phyloP scores from a whole-genome alignment of 2,329 filamentous ascomycete genomes.

The Aspergillus jensenii region DNA sequence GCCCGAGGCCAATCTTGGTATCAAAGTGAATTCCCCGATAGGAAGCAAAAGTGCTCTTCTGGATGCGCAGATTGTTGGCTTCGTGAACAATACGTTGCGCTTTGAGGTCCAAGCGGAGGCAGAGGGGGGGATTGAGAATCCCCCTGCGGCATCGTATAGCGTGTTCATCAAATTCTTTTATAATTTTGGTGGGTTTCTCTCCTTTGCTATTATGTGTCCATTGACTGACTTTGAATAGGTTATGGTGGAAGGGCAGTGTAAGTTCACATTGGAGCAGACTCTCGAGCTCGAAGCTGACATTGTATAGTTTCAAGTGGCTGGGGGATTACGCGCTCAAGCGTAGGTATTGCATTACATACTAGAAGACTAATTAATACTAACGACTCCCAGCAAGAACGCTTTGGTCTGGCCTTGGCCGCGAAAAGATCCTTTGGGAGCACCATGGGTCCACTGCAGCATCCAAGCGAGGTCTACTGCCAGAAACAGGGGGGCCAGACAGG shows the following conservation, averaged over 20 bases:
- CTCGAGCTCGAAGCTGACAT: neutral
- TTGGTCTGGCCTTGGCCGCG: neutral
- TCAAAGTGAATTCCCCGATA: conserved; percentile 11
- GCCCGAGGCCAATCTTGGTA: conserved; percentile 20
- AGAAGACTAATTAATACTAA: no score
- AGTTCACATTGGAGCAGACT: neutral
- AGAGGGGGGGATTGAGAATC: neutral
- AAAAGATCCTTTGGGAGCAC: conserved; percentile 1
- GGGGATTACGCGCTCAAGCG: neutral
- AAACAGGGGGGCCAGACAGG: neutral
- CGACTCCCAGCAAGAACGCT: neutral
- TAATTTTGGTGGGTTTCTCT: neutral
- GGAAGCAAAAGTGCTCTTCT: neutral
- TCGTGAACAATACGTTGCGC: conserved; percentile 2
- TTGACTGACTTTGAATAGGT: neutral
- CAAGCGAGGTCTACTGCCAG: neutral
- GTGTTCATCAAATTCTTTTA: neutral
- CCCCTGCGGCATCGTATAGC: neutral
- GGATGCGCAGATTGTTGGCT: conserved; percentile 4
- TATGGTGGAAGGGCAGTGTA: neutral
- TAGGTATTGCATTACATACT: neutral
- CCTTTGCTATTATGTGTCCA: neutral
- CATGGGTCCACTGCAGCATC: neutral
- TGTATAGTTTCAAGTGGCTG: neutral
- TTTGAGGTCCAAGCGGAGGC: neutral